phyloP scores from a whole-genome alignment of 176 grass and related monocot genomes.

The Canna indica region DNA sequence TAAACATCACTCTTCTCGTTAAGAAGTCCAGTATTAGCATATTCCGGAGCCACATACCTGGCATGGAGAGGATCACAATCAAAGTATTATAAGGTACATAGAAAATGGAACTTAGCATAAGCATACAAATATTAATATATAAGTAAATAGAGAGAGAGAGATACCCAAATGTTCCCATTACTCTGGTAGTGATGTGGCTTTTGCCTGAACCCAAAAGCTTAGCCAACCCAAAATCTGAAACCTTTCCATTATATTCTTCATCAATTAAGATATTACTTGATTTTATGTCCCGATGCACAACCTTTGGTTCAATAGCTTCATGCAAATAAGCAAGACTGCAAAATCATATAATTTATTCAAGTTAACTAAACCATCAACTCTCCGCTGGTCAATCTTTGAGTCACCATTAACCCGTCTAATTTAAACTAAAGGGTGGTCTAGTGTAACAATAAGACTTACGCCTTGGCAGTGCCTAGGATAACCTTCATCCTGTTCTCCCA shows the following conservation, averaged over 20 bases:
- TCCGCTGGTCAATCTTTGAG: not conserved
- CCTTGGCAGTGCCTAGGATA: constrained; percentile 86
- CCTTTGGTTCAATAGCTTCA: constrained; percentile 92
- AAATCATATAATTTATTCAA: constrained; percentile 8
- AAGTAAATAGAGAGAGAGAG: not conserved
- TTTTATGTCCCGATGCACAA: constrained; percentile 95
- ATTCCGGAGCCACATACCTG: constrained; percentile 96
- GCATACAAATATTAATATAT: too few relatives aligned
- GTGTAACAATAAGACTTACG: constrained; percentile 41
- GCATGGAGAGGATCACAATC: too few relatives aligned
- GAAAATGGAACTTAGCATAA: constrained; percentile 10
- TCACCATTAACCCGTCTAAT: not conserved
- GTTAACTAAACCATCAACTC: not conserved
- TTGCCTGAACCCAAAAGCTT: constrained; percentile 83
- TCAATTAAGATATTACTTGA: constrained; percentile 97
- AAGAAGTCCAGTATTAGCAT: constrained; percentile 80
- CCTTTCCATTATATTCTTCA: constrained; percentile 71
- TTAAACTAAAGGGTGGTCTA: not conserved
- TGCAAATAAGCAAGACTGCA: constrained; percentile 88
- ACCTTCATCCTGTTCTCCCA: constrained; percentile 91
- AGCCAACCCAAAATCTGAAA: constrained; percentile 98
- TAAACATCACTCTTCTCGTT: constrained; percentile 98
- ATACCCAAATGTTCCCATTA: constrained; percentile 99
- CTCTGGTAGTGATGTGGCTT: constrained; percentile 85
- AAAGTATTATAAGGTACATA: constrained; percentile 27